A percentile compares a stretch with the other conserved stretches of the same genome.
phyloP scores from a whole-genome alignment of 2,329 filamentous ascomycete species.

The Ophiostoma novo-ulmi region DNA sequence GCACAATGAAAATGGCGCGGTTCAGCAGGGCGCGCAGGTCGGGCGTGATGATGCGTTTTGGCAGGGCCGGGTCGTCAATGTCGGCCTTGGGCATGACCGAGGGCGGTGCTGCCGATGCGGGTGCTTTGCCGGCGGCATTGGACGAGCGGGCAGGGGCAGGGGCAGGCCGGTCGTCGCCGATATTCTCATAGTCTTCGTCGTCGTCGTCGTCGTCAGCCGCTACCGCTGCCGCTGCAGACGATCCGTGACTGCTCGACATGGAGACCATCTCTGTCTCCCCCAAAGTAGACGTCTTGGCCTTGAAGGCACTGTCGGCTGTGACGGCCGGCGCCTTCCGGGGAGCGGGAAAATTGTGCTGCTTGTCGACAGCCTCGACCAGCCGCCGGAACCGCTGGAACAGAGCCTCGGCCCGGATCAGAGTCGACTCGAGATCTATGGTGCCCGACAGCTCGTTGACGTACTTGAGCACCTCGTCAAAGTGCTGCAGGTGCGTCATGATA shows the following conservation, averaged over 20 bases:
- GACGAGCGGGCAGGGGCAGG: background rate
- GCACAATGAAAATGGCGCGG: conserved; percentile 39
- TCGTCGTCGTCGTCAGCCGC: background rate
- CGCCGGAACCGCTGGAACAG: conserved; percentile 85
- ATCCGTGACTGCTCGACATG: conserved; percentile 14
- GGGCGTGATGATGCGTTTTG: conserved; percentile 49
- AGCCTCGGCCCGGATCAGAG: conserved; percentile 78
- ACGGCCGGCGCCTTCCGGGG: conserved; percentile 35
- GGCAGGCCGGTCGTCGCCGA: conserved; percentile 1
- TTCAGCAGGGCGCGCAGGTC: conserved; percentile 52
- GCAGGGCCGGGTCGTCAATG: background rate
- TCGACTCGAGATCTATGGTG: conserved; percentile 84
- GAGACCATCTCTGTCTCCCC: conserved; percentile 22
- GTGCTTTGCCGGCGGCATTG: conserved; percentile 23
- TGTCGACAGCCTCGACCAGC: conserved; percentile 85
- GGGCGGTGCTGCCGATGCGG: conserved; percentile 17
- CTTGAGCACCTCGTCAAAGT: conserved; percentile 96
- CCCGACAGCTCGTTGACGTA: conserved; percentile 96
- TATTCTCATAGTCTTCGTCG: background rate
- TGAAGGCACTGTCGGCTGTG: background rate
- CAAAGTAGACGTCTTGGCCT: background rate
- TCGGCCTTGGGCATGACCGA: conserved; percentile 4
- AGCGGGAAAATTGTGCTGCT: conserved; percentile 76
- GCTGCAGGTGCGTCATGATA: conserved; percentile 88
- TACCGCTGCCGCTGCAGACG: background rate